phyloP scores from a whole-genome alignment of 805 yeast genomes.

The Teunomyces kruisii region DNA sequence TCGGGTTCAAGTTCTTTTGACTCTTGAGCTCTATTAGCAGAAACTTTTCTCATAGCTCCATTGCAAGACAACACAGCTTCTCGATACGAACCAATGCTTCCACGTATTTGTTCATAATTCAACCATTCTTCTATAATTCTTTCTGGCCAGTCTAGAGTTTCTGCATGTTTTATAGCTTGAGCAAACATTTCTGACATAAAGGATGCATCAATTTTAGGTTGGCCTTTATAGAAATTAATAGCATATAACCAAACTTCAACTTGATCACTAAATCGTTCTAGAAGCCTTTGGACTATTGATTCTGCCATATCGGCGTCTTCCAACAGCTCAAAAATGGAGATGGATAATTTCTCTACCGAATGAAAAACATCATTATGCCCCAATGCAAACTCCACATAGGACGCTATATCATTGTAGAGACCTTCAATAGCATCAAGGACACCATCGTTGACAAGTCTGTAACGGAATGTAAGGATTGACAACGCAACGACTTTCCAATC shows the following conservation, averaged over 20 bases:
- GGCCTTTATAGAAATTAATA: conserved; percentile 34
- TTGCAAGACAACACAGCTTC: conserved; percentile 13
- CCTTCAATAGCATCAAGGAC: conserved; percentile 7
- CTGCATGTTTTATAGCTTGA: conserved; percentile 26
- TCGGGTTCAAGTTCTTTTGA: background rate
- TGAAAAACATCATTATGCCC: conserved; percentile 37
- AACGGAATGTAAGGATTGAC: conserved; percentile 17
- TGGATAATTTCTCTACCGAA: conserved; percentile 43
- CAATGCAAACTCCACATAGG: conserved; percentile 26
- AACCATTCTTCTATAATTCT: conserved; percentile 46
- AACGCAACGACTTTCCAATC: conserved; percentile 36
- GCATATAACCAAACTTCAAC: conserved; percentile 50
- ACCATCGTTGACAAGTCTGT: background rate
- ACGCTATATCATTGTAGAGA: conserved; percentile 19
- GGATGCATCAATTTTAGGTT: conserved; percentile 21
- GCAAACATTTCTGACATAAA: conserved; percentile 27
- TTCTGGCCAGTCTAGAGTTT: conserved; percentile 51
- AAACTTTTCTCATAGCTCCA: conserved; percentile 1
- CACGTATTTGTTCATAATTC: conserved; percentile 34
- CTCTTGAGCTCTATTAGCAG: conserved; percentile 18
- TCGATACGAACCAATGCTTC: conserved; percentile 22
- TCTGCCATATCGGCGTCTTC: conserved; percentile 30
- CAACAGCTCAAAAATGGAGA: conserved; percentile 30
- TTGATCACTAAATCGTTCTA: conserved; percentile 29
- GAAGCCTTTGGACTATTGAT: conserved; percentile 18